A percentile compares a stretch with the other conserved stretches of the same genome.
Conservation (phyloP, 2,329 filamentous ascomycete species). For the Zasmidium cellare region DNA sequence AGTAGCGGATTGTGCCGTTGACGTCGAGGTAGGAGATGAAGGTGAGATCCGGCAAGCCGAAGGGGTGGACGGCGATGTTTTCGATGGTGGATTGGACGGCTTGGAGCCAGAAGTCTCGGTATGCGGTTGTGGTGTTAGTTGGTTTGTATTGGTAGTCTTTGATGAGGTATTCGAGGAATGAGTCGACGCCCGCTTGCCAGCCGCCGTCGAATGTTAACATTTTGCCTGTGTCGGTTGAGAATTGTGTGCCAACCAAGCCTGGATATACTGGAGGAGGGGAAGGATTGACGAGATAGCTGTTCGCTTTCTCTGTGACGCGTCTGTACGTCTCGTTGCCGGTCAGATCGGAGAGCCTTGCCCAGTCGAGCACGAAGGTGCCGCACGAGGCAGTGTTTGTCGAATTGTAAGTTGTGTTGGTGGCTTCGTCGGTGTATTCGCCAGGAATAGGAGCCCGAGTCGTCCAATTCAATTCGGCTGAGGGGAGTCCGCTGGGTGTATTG, state of each 20-base stretch:
- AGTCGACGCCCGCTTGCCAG: slow-evolving; percentile 35
- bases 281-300: slow-evolving; percentile 15
- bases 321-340: slow-evolving; percentile 22
- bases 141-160: slow-evolving; percentile 36
- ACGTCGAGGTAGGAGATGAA: slow-evolving; percentile 21
- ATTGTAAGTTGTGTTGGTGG: slow-evolving; percentile 25
- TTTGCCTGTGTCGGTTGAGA: slow-evolving; percentile 24
- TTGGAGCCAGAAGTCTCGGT: slow-evolving; percentile 29
- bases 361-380: slow-evolving; percentile 28
- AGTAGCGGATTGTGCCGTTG: slow-evolving; percentile 13
- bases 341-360: slow-evolving; percentile 27
- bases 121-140: slow-evolving; percentile 17
- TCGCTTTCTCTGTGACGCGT: slow-evolving; percentile 11
- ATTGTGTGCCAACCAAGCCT: slow-evolving; percentile 30
- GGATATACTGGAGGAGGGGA: slow-evolving; percentile 22
- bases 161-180: slow-evolving; percentile 36
- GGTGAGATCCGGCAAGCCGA: slow-evolving; percentile 28
- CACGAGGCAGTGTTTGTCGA: slow-evolving; percentile 22
- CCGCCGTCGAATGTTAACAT: slow-evolving; percentile 33
- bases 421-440: slow-evolving; percentile 10
- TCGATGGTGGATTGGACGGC: slow-evolving; percentile 35
- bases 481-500: slow-evolving; percentile 21
- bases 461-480: slow-evolving; percentile 20
- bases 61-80: slow-evolving; percentile 30
- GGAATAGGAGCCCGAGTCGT: slow-evolving; percentile 25